These are phyloP conservation scores for Neospora caninum DNA, from an alignment of 169 alveolate species.

Conservation along the genomic window DNA sequence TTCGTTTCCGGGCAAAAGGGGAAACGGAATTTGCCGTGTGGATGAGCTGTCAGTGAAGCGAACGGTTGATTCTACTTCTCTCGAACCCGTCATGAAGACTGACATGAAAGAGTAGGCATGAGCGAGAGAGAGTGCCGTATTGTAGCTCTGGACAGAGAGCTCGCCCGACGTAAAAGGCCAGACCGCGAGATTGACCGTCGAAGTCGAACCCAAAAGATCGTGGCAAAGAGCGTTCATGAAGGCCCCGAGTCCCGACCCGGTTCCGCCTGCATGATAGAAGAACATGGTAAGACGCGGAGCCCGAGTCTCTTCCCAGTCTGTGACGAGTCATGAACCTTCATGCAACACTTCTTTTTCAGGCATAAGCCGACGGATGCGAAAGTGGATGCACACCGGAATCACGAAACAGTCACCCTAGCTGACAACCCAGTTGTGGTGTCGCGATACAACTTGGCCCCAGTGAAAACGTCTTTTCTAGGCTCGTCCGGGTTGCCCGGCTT, in stretches of 20 bases:
- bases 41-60: background rate
- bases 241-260: constrained; percentile 30
- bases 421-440: too few species aligned
- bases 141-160: constrained; percentile 38
- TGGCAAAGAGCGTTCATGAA: background rate
- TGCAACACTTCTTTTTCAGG: too few species aligned
- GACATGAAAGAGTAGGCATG: background rate
- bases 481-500: too few species aligned
- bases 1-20: too few species aligned
- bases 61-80: background rate
- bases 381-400: too few species aligned
- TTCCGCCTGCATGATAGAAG: background rate
- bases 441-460: too few species aligned
- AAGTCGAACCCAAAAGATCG: background rate
- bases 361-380: too few species aligned
- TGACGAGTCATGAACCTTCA: too few species aligned
- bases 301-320: too few species aligned
- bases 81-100: background rate
- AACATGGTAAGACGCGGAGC: too few species aligned
- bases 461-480: too few species aligned
- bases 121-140: background rate
- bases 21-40: background rate
- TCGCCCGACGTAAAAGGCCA: constrained; percentile 36
- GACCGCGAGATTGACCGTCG: background rate
- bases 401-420: too few species aligned